Conservation (phyloP, 1,284 basidiomycete species). For the Tilletiopsis washingtonensis region DNA sequence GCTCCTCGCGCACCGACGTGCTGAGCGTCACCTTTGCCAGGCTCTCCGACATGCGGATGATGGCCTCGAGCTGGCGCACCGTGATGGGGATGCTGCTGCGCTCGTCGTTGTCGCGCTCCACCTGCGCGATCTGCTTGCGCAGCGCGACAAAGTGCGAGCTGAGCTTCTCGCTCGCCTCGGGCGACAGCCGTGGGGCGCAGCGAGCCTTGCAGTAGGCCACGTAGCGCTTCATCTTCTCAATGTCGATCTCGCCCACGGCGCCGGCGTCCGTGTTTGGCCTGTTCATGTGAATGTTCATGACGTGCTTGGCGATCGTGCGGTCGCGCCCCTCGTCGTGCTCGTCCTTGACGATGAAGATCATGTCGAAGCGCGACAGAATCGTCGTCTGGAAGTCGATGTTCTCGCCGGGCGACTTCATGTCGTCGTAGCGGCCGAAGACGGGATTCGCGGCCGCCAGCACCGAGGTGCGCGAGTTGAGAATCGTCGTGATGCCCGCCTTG, state of each 20-base stretch:
- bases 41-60: constrained; percentile 95
- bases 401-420: constrained; percentile 92
- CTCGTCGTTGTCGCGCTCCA: constrained; percentile 94
- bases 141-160: constrained; percentile 93
- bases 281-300: constrained; percentile 99
- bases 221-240: constrained; percentile 98
- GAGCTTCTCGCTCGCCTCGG: constrained; percentile 91
- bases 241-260: constrained; percentile 77
- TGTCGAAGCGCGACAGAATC: constrained; percentile 95
- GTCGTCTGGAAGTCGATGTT: constrained; percentile 99
- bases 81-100: constrained; percentile 97
- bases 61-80: constrained; percentile 95
- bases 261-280: constrained; percentile 54
- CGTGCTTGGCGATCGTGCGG: constrained; percentile 87
- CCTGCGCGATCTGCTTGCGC: constrained; percentile 88
- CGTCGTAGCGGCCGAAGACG: constrained; percentile 96
- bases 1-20: constrained; percentile 76
- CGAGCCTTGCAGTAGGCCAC: constrained; percentile 93
- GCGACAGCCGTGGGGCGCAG: constrained; percentile 86
- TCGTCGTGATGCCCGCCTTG: constrained; percentile 97
- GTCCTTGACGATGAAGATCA: constrained; percentile 99
- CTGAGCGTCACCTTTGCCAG: constrained; percentile 89
- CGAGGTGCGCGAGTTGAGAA: constrained; percentile 89
- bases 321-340: constrained; percentile 94
- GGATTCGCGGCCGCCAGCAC: constrained; percentile 98